phyloP scores from a whole-genome alignment of 2,329 filamentous ascomycete genomes.

The Colletotrichum truncatum region DNA sequence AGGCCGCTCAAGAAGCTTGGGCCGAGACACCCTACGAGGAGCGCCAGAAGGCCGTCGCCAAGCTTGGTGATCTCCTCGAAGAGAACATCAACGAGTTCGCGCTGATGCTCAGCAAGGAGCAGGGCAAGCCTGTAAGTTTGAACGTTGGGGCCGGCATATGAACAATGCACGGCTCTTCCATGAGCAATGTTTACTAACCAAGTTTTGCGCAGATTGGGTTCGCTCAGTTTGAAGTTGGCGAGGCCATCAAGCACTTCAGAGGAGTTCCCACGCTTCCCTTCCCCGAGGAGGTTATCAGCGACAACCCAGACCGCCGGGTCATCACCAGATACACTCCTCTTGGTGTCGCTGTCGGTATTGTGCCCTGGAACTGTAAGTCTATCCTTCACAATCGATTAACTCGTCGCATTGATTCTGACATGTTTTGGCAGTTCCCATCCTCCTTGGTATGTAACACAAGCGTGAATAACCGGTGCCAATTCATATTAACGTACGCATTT shows the following conservation, averaged over 20 bases:
- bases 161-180: neutral
- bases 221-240: constrained; percentile 17
- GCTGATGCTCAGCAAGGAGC: constrained; percentile 32
- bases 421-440: constrained; percentile 13
- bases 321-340: constrained; percentile 47
- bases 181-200: neutral
- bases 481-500: neutral
- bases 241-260: constrained; percentile 23
- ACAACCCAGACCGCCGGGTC: constrained; percentile 39
- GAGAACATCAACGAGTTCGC: constrained; percentile 24
- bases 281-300: constrained; percentile 30
- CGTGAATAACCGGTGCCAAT: neutral
- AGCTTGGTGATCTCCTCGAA: constrained; percentile 30
- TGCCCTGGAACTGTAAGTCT: constrained; percentile 66
- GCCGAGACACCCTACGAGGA: constrained; percentile 42
- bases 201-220: neutral
- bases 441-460: constrained; percentile 3
- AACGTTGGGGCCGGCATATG: neutral
- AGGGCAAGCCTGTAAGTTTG: constrained; percentile 33
- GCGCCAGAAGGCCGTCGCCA: constrained; percentile 37
- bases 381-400: constrained; percentile 35
- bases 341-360: constrained; percentile 53
- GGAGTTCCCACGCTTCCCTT: constrained; percentile 14
- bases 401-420: neutral
- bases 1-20: constrained; percentile 53